Percentiles rank a stretch among this genome's conserved stretches.
Conservation (phyloP, 2,329 filamentous ascomycete genomes). For the Rasamsonia emersonii region DNA sequence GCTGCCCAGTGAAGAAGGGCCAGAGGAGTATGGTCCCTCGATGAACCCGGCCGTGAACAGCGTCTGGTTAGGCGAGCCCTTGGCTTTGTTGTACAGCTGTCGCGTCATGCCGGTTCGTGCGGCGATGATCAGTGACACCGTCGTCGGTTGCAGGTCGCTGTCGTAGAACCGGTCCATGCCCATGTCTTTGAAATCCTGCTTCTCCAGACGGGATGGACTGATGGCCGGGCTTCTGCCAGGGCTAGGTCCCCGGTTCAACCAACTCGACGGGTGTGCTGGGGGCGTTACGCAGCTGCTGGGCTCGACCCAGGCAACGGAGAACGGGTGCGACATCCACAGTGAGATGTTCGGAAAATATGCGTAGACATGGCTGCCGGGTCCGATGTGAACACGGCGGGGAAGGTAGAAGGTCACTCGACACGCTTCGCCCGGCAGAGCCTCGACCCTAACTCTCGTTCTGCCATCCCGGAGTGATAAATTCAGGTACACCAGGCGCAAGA, state of each 20-base stretch:
- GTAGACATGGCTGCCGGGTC: constrained; percentile 52
- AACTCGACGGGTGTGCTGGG: constrained; percentile 13
- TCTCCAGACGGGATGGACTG: constrained; percentile 23
- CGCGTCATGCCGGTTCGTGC: constrained; percentile 57
- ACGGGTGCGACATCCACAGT: constrained; percentile 42
- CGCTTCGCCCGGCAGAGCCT: constrained; percentile 53
- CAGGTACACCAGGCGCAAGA: constrained; percentile 43
- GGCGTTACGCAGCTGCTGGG: constrained; percentile 19
- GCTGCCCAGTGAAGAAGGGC: constrained; percentile 47
- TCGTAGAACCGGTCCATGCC: constrained; percentile 10
- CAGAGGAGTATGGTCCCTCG: constrained; percentile 56
- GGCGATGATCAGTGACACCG: constrained; percentile 50
- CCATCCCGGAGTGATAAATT: constrained; percentile 44
- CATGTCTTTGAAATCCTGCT: constrained; percentile 17
- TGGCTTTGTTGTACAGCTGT: constrained; percentile 50
- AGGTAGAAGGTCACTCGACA: constrained; percentile 54
- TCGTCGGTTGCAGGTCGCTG: constrained; percentile 20
- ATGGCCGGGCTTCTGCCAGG: constrained; percentile 8
- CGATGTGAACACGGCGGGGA: constrained; percentile 44
- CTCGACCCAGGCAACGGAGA: constrained; percentile 40
- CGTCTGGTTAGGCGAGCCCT: constrained; percentile 38
- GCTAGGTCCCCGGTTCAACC: constrained; percentile 9
- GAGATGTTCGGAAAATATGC: constrained; percentile 48
- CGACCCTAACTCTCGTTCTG: constrained; percentile 45
- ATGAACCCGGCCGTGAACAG: constrained; percentile 49